These are phyloP conservation scores for Deuterostichococcus epilithicus DNA, from an alignment of 139 green algal genomes.

Conservation along the genomic window DNA sequence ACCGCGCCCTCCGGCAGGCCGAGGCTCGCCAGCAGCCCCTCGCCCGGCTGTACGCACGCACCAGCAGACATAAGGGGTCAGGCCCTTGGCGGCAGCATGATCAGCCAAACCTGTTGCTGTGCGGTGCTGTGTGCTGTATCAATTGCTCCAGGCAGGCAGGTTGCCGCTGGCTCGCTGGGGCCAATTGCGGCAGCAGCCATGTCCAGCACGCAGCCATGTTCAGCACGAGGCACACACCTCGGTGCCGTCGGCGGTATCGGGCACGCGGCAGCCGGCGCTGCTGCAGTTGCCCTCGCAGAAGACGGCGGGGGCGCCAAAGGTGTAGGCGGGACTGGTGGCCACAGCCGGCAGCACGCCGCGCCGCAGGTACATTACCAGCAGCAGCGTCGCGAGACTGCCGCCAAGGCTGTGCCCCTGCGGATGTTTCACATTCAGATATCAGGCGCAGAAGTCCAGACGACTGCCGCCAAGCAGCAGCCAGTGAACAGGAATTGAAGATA, in stretches of 20 bases:
- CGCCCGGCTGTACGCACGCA: constrained; percentile 8
- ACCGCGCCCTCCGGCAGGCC: constrained; percentile 52
- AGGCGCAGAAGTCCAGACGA: no score
- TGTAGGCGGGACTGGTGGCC: constrained; percentile 69
- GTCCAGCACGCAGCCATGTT: no score
- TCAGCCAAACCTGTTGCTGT: background rate
- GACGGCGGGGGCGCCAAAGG: constrained; percentile 85
- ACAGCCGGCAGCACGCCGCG: constrained; percentile 61
- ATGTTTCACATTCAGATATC: no score
- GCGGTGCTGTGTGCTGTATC: no score
- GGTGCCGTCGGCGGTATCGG: background rate
- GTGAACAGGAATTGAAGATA: no score
- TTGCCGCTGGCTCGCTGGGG: no score
- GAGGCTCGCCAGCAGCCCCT: constrained; percentile 43
- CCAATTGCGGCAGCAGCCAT: no score
- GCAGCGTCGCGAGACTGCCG: constrained; percentile 76
- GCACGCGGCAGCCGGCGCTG: background rate
- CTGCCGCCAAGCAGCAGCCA: no score
- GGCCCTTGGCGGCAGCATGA: no score
- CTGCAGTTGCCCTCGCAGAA: constrained; percentile 70
- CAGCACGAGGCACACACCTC: background rate
- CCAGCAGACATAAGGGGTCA: constrained; percentile 7
- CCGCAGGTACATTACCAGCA: constrained; percentile 85
- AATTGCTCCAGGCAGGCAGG: no score
- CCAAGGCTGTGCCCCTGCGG: constrained; percentile 89